Conservation (phyloP, 2,329 filamentous ascomycete genomes). For the Alternaria angustiovoidea region DNA sequence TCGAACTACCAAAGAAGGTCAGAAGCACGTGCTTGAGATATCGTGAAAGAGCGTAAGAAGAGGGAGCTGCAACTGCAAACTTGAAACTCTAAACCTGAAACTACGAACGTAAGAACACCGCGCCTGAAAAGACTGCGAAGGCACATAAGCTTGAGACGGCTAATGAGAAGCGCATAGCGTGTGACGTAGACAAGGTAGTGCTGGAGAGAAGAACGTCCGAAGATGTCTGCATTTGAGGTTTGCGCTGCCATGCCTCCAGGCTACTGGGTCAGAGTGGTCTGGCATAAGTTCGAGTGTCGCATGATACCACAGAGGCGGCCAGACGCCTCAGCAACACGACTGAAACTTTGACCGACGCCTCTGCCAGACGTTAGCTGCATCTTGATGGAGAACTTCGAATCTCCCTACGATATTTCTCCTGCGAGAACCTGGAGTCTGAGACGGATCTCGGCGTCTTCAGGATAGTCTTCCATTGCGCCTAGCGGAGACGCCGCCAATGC, state of each 20-base stretch:
- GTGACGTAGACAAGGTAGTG: too few species aligned
- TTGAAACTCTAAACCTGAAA: neutral
- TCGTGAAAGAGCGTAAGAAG: neutral
- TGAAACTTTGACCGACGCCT: constrained; percentile 14
- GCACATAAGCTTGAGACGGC: too few species aligned
- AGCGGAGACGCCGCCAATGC: constrained; percentile 13
- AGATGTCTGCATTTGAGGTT: neutral
- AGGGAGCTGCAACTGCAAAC: neutral
- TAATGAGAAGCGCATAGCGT: too few species aligned
- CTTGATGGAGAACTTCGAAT: constrained; percentile 10
- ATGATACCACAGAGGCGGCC: constrained; percentile 12
- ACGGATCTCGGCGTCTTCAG: constrained; percentile 11
- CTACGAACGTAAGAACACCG: neutral
- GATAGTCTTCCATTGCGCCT: constrained; percentile 11
- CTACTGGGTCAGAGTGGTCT: constrained; percentile 1
- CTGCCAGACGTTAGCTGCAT: constrained; percentile 16
- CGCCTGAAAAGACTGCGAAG: too few species aligned
- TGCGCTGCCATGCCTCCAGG: constrained; percentile 2
- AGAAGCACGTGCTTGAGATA: neutral
- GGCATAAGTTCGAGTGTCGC: constrained; percentile 3
- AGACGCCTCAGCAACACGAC: constrained; percentile 12
- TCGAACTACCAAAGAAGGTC: neutral
- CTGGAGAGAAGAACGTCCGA: too few species aligned
- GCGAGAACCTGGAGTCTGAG: constrained; percentile 11
- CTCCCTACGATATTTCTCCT: constrained; percentile 12